Evolutionary conservation across 306 rosid genomes (phyloP), one percentile per base, ranked within the genome.

Genomic region (Quercus engelmannii): DNA sequence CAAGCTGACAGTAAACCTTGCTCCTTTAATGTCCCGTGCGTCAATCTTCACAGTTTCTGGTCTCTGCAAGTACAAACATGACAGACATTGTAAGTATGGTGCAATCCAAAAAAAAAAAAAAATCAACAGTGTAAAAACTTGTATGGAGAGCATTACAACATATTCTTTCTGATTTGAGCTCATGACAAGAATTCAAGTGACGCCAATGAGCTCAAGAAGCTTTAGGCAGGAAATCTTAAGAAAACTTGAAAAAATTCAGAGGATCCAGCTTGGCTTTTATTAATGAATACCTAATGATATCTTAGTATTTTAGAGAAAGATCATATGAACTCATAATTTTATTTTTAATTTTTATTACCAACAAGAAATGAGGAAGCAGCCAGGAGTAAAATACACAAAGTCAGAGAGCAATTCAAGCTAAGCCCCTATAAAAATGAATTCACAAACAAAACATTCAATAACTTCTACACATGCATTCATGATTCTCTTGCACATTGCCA

Each of bases 1-100:
- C 75, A 92, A 79, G 83, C 76, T 86, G 78, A 95, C 74, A 5
- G 90, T 76, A 83, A 92, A 95, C 81, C 86, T 85, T 15, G 83
- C 79, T 55, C 99, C 98, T 13, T 69, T 91, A 69, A 90, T 58
- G 78, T 92, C 91, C 76, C 74, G 82, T 65, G 99, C 98, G 65
- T 95, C 91, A 70, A 95, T 84, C 85, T 95, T 95, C 73, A 95
- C 88, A 75, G 94, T 85, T 76, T 91, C 98, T 65, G 99, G 91
- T 90, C 98, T 90, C 99, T 94, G 83, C 64, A 83, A 76, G 62
- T 64, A 21, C 78, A 79, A 71, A 75, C 75, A 77, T 5, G 43
- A 75, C 41, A 68, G 67, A 71, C 10, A 49, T 72, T 58, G 64
- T 54, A 78, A 3, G 55, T n/a, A 68, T 6, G 77, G 46, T 41